Evolutionary conservation across 352 stramenopile species (phyloP), one percentile per base, ranked within the genome.

Genomic region (Saprolegnia parasitica): DNA sequence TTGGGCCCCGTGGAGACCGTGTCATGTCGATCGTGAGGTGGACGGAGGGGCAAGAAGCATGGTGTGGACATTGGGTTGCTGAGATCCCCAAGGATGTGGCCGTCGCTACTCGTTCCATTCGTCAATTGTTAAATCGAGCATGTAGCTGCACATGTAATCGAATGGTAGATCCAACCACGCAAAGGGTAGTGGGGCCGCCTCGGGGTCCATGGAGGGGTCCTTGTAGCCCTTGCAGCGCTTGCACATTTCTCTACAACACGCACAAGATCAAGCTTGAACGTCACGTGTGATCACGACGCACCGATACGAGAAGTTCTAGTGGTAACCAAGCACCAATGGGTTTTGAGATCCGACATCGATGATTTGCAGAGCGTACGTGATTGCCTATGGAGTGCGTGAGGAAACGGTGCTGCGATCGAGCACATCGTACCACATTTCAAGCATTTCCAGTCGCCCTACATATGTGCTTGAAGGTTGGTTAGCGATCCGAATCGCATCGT

Each of bases 361-460:
- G 50, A 35, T 35, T 24, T 29, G 50, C 2, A 16, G 29, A 58
- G 18, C 18, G 45, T 70, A 70, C 63, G 54, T 70, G 63, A 26
- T 70, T 70, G 32, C 63, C 62, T 68, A 40, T 47, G 4, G 10
- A 2, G 10, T 24, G 3, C 16, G 55, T 21, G 55, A 62, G 5
- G 4, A 15, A 39, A 40, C 45, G 13, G n/a, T 23, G 16, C 29
- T 35, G 29, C 2, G 29, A 35, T 23, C 6, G 4, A 23, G 35
- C 4, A 45, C 13, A 45, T n/a, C 40, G 46, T 67, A 67, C 60
- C 63, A 29, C 63, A 70, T 29, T 52, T 52, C 54, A 45, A 45
- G 63, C 63, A 70, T 47, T 70, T 70, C 63, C 63, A 70, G 35
- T 70, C 63, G 23, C 63, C 63, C 63, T 70, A 46, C 20, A 8